phyloP scores from a whole-genome alignment of 2,329 filamentous ascomycete genomes.

The Phyllosticta capitalensis region DNA sequence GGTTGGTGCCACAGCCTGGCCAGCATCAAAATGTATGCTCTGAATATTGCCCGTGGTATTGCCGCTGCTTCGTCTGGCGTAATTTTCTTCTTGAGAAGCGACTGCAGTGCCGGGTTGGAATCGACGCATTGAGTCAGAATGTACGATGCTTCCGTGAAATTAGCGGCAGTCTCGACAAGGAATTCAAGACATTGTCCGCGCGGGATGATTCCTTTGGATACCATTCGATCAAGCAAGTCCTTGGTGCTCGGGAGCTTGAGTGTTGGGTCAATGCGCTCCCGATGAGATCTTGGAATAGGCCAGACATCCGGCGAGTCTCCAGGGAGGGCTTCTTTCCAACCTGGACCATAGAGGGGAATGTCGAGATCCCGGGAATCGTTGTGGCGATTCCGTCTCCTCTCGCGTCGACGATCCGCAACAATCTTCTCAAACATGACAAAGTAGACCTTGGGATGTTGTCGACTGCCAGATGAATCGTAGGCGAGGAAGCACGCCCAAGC shows the following conservation, averaged over 20 bases:
- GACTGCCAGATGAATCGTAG: constrained; percentile 37
- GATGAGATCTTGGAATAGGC: constrained; percentile 47
- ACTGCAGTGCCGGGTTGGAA: neutral
- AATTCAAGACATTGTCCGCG: constrained; percentile 43
- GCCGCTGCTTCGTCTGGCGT: constrained; percentile 17
- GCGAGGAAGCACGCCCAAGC: constrained; percentile 56
- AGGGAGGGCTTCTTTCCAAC: constrained; percentile 33
- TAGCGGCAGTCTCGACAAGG: constrained; percentile 37
- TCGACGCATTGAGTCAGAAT: neutral
- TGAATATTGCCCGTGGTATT: constrained; percentile 33
- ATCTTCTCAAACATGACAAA: constrained; percentile 50
- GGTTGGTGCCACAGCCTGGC: constrained; percentile 34
- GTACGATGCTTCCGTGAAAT: neutral
- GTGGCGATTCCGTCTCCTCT: neutral
- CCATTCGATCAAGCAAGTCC: constrained; percentile 53
- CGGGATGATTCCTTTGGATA: constrained; percentile 39
- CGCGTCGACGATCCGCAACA: neutral
- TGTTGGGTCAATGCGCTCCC: constrained; percentile 57
- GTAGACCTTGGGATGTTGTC: constrained; percentile 36
- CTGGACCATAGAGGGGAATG: neutral
- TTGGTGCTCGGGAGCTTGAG: constrained; percentile 50
- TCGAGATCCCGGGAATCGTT: neutral
- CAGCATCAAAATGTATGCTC: constrained; percentile 45
- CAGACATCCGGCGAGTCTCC: constrained; percentile 51
- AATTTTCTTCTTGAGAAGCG: neutral